Evolutionary conservation across 1,139 yeast genomes (phyloP), one percentile per base, ranked within the genome.

Genomic region (Geotrichum histeridarum): DNA sequence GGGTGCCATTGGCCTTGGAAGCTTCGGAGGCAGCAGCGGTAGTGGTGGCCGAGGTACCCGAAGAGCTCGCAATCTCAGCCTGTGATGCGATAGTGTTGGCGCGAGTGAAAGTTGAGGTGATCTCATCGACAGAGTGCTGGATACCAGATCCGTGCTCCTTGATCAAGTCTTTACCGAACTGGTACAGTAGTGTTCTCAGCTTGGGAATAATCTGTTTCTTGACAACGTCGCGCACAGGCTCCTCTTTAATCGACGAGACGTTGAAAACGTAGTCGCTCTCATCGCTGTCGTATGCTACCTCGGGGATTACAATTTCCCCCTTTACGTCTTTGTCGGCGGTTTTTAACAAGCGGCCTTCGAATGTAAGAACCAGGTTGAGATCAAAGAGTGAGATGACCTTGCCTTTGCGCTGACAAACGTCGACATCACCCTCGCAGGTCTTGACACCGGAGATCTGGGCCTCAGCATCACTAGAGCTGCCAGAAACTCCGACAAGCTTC

Each of bases 331-430:
- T 72, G 12, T 64, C 70, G 5, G 69, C 67, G 33, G 65, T 66
- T 14, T 18, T 15, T 14, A 12, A 31, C 8, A 42, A 42, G 38
- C 43, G 46, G 8, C 95, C 93, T 7, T 70, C 70, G 64, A 83
- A 81, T n/a, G 75, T 76, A 58, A 91, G 69, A 1, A 79, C 82
- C 55, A 91, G 63, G 59, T 83, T 79, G 68, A 94, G 74, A 67
- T 93, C 99, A 70, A 88, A 93, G 58, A 93, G 74, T 2, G 96
- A 87, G 64, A 93, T 91, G 42, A 93, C 95, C 69, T 93, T 91
- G 17, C 99, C 99, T 72, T 94, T 93, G 64, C 99, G 83, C 73
- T 93, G 99, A 59, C 89, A 86, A 36, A 93, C 98, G 67, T 90
- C 98, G 58, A 90, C 95, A 64, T 93, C 99, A 50, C 99, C 99